Base-by-base conservation (phyloP, 805 yeast species). In the Candida loeiensis region DNA sequence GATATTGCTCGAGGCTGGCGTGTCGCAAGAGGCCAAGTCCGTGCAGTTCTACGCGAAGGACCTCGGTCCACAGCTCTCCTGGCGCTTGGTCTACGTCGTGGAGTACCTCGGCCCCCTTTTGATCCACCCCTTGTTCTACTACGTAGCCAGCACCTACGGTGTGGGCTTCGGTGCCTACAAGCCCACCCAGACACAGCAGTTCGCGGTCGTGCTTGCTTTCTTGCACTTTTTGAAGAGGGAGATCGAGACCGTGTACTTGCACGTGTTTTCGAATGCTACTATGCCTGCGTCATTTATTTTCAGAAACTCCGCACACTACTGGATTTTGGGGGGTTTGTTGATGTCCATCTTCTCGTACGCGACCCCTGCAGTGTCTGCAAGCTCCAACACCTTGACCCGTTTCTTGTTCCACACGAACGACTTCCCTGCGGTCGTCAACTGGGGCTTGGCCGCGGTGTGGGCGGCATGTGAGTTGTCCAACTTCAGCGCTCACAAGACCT, bases 61-160 rank as follows among this genome's bases (percentile, higher is more conserved):
- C 56, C 69, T 91, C 45, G 99, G 99, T 15, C 89, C 90, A 1
- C 99, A 93, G 64, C 78, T 93, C 43, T 80, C 82, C 4, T 93
- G 97, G 96, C 77, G 85, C 64, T 75, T 88, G 3, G 98, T 91
- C n/a, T 93, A 81, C 56, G 51, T 87, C 38, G 67, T 87, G 47
- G 99, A 93, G 65, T 93, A 93, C 59, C 51, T 85, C 13, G 98
- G 98, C 2, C 99, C 99, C 7, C 67, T 93, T 41, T 34, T 90
- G 29, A 73, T 91, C 53, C 96, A 90, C 60, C 76, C 87, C 1
- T 41, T 87, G 13, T 66, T 85, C 40, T 91, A 79, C 58, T 71
- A 61, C 40, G 58, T 51, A 12, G 39, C 48, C 12, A 47, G 64
- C 34, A 54, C 52, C 34, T 73, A 66, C 39, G 66, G 69, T 13